Base-by-base conservation (phyloP, 305 asterid genomes). In the Fraxinus latifolia region DNA sequence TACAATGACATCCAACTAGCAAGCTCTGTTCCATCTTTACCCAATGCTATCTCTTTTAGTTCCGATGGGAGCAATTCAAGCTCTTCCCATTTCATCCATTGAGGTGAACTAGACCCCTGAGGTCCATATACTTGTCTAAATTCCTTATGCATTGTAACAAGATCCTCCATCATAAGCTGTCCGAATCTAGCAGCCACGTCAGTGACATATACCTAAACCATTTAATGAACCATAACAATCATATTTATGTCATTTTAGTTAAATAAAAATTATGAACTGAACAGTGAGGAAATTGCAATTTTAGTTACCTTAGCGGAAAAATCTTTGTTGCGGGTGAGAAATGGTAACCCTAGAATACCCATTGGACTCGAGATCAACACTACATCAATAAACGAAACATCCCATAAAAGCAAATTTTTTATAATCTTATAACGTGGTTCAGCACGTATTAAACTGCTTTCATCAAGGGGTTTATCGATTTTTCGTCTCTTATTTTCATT, bases 291-390 rank as follows among this genome's bases (percentile, higher is more conserved):
- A 75, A 21, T 2, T 12, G 58, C 7, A 34, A 55, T 71, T 31
- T 71, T 7, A 80, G 65, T 76, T 80, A 94, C 98, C 95, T 92
- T 89, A 7, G 98, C 96, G 3, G 90, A 80, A 87, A 94, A 95
- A 83, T 87, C 93, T 84, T 85, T 85, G 78, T 75, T 80, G 82
- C 91, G 87, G 19, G 97, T 92, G 78, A 94, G 94, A 84, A 86
- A 92, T 33, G 99, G 99, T 71, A 95, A 87, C 47, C 97, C 99
- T 77, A 93, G 82, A 93, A 95, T 90, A 34, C 95, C 98, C 91
- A 87, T 89, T 0, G 97, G 93, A 85, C 92, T 91, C 75, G 97
- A 89, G 84, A 95, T 90, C 86, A 95, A 71, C 74, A 95, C 93
- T 23, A 94, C 80, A 83, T 95, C 98, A 55, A 94, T 85, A 78